Evolutionary conservation across 345 rosid species (phyloP), one percentile per base, ranked within the genome.

Genomic region (Rubroshorea leprosula): DNA sequence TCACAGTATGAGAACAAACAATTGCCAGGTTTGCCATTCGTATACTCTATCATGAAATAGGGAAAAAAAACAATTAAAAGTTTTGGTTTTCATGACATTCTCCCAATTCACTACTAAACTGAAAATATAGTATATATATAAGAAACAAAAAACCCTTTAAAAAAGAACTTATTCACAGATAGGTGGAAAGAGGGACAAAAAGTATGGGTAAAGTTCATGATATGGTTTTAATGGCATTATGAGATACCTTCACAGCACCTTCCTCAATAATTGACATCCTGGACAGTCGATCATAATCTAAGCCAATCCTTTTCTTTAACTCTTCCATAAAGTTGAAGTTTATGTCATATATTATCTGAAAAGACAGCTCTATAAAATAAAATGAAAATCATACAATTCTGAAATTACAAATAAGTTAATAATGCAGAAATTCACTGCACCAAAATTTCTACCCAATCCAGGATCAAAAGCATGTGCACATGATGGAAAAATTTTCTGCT

Each of bases 241-340:
- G 17, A 39, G 24, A 21, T 70, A 76, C 81, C 81, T 76, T 76
- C 21, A 64, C 68, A 24, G 82, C 79, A 62, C 82, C 79, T 53
- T 78, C 82, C 68, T 78, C 82, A 38, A 78, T 57, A 49, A 78
- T 72, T 56, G 82, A 78, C 82, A 78, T 71, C 53, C 72, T 61
- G 25, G 79, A 67, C 18, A 78, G 63, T 46, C 76, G 67, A 55
- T 78, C 72, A 15, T 74, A 74, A 68, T 78, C 79, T 57, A 67
- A 16, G 54, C 79, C 79, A 49, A 74, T 69, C 56, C 38, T 71
- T 64, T 74, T 68, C 70, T 78, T 72, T 66, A 78, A 63, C 51
- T 74, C 77, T 56, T 74, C 79, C 59, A 78, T 50, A 66, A 71
- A 78, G 19, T 74, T 64, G 57, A 49, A 61, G 61, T 78, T 78